Conservation (phyloP, 2,329 filamentous ascomycete species). For the Cordyceps pruinosa region DNA sequence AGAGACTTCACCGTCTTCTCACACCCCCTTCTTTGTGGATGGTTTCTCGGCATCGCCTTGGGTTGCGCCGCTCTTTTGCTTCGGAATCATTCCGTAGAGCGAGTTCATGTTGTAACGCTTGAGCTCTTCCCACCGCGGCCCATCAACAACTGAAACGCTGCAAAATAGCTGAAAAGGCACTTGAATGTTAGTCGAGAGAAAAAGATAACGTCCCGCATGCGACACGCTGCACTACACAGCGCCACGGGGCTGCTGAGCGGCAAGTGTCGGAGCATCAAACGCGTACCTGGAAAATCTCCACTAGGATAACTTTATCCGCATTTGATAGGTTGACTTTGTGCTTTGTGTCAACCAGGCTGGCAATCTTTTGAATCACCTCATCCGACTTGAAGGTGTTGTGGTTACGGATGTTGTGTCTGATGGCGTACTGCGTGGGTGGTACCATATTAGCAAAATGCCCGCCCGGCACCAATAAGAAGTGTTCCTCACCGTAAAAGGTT, state of each 20-base stretch:
- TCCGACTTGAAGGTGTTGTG: conserved; percentile 62
- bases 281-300: conserved; percentile 72
- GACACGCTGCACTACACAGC: background rate
- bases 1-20: background rate
- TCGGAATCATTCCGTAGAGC: conserved; percentile 45
- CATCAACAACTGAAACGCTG: conserved; percentile 71
- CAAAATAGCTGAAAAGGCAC: conserved; percentile 54
- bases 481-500: conserved; percentile 36
- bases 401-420: conserved; percentile 69
- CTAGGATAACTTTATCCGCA: conserved; percentile 72
- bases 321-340: conserved; percentile 72
- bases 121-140: conserved; percentile 60
- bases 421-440: conserved; percentile 60
- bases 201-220: background rate
- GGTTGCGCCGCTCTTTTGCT: conserved; percentile 12
- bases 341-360: conserved; percentile 53
- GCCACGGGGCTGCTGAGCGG: too few species aligned
- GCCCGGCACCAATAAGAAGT: background rate
- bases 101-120: conserved; percentile 75
- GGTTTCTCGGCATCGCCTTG: background rate
- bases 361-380: conserved; percentile 64
- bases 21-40: background rate
- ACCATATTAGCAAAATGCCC: background rate
- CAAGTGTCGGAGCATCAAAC: background rate
- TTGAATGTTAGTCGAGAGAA: background rate